Base-by-base conservation (phyloP, 2,329 filamentous ascomycete genomes). In the Setomelanomma holmii region DNA sequence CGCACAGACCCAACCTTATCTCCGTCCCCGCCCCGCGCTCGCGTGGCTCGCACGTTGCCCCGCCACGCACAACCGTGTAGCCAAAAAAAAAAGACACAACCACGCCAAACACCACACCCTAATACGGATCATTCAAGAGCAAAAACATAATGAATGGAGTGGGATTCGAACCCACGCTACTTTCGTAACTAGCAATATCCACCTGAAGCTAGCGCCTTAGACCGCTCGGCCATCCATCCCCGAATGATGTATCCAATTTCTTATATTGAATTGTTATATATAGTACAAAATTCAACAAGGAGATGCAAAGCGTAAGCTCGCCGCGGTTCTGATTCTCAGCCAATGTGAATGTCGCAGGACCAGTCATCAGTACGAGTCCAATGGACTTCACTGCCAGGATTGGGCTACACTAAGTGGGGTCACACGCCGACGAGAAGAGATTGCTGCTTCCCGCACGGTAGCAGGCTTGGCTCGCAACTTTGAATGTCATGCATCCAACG, bases 131-230 rank as follows among this genome's bases (percentile, higher is more conserved):
- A n/a, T n/a, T n/a, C 21, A 49, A 49, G 46, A 49, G 64, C 64
- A 56, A 57, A 59, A 53, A 48, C 42, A 66, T 68, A 41, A 39
- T 73, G 71, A 72, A 55, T 46, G 71, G 66, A 65, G 69, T 71
- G 71, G 68, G 71, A 73, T 54, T 72, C 68, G 68, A 57, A 70
- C 69, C 64, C 69, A 69, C 69, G 68, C 66, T 58, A 58, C 53
- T 72, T 71, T 47, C 67, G 53, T 58, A 58, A 72, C 68, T 66
- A 72, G 70, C 67, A n/a, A n/a, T n/a, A n/a, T n/a, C n/a, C n/a
- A 73, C 69, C 69, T 72, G 69, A 73, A 73, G 66, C 69, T 71
- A 66, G 68, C 69, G 69, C 69, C 69, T 67, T 72, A 69, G n/a
- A 71, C 69, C 68, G 57, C 69, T 71, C 68, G 68, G 68, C 68